Evolutionary conservation across 495 filamentous ascomycete genomes (phyloP), one percentile per base, ranked within the genome.

Genomic region (Xylaria sp.): DNA sequence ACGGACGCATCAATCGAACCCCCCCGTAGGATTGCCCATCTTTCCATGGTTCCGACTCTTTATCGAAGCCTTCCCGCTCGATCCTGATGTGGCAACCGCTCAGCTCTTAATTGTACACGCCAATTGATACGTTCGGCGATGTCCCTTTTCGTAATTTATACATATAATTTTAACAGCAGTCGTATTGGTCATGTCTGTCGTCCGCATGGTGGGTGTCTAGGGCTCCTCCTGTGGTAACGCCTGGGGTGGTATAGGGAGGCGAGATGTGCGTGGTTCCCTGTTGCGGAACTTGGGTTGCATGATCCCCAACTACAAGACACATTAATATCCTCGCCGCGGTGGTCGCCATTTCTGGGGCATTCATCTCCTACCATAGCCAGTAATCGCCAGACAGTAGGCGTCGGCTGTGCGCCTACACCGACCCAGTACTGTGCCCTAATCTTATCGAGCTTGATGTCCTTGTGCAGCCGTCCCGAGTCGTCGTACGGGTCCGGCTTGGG

Each of bases 391-490:
- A 90, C 92, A 5, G 92, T 88, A 73, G 97, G 93, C 73, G 90
- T 94, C 35, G 96, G 95, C 82, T 99, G 96, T 48, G 96, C 96
- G 4, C 96, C 96, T 12, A 98, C 95, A 79, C 96, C 96, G 17
- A 99, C 84, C 96, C 96, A 99, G 83, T 99, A 99, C 80, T 92
- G 90, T 65, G 95, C 92, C 59, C 96, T 85, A 64, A 87, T 80
- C 1, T 85, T 85, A 84, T 99, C 96, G 3, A 99, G 85, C 67
- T 93, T 89, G 75, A 99, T 92, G 68, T 98, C 95, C 81, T 99
- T 99, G 80, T 89, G 90, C 71, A 90, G 84, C 67, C 88, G 89
- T 11, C 88, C 90, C 69, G 89, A 86, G 73, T 88, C 87, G 61
- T 90, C 88, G 71, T 89, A 88, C 1, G 93, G 85, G 74, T 89